Conservation (phyloP, 1,139 yeast genomes). For the Meyerozyma sp. region DNA sequence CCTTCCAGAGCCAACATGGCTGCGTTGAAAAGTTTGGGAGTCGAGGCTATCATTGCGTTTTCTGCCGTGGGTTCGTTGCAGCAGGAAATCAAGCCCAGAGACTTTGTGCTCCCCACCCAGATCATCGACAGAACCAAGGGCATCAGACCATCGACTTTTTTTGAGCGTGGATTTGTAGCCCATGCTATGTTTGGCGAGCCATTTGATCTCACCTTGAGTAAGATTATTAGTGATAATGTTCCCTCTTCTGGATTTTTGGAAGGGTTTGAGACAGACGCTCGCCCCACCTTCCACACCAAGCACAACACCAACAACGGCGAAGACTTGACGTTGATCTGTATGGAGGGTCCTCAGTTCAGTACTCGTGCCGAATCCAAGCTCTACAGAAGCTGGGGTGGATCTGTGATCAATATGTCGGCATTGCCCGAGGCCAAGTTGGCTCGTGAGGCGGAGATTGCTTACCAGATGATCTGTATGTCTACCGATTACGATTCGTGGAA, state of each 20-base stretch:
- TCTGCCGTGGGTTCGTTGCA: conserved; percentile 95
- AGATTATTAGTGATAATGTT: conserved; percentile 55
- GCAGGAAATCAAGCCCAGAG: conserved; percentile 85
- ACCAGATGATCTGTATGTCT: conserved; percentile 98
- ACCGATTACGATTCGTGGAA: conserved; percentile 99
- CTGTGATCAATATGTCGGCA: conserved; percentile 94
- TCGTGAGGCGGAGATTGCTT: conserved; percentile 92
- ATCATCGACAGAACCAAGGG: conserved; percentile 97
- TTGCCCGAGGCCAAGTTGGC: conserved; percentile 96
- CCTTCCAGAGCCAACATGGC: conserved; percentile 95
- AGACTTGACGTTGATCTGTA: conserved; percentile 83
- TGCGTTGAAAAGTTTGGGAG: conserved; percentile 83
- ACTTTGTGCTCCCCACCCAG: conserved; percentile 92
- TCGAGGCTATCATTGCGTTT: conserved; percentile 83
- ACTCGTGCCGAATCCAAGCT: conserved; percentile 94
- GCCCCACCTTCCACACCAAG: conserved; percentile 55
- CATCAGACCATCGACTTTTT: conserved; percentile 82
- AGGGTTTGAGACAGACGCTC: conserved; percentile 31
- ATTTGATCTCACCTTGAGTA: conserved; percentile 69
- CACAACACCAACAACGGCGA: conserved; percentile 43
- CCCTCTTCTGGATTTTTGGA: conserved; percentile 49
- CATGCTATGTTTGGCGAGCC: conserved; percentile 98
- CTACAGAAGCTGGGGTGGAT: conserved; percentile 88
- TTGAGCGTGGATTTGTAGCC: conserved; percentile 90
- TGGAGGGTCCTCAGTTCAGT: conserved; percentile 99